A percentile compares a stretch with the other conserved stretches of the same genome.
These are phyloP conservation scores for Aspergillus transmontanensis DNA, from an alignment of 2,329 filamentous ascomycete species.

Conservation along the genomic window DNA sequence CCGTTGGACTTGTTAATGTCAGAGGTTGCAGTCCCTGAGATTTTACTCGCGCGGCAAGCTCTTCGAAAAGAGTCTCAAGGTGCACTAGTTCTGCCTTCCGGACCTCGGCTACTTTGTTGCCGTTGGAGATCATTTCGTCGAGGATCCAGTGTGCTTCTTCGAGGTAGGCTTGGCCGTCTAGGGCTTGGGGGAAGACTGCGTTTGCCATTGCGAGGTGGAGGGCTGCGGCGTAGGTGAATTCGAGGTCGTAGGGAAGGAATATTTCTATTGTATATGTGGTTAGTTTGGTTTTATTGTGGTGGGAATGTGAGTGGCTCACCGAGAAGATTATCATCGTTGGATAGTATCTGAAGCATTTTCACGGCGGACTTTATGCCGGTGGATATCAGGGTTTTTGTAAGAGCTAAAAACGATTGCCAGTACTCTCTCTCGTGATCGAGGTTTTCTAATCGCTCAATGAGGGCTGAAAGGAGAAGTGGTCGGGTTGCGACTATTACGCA, in stretches of 20 bases:
- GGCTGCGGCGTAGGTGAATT: conserved; percentile 40
- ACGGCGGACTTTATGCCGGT: conserved; percentile 47
- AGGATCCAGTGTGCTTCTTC: conserved; percentile 31
- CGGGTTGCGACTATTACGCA: conserved; percentile 47
- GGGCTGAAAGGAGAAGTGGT: conserved; percentile 41
- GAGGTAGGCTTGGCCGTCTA: conserved; percentile 26
- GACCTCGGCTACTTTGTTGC: conserved; percentile 36
- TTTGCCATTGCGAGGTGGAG: conserved; percentile 43
- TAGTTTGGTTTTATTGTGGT: too few species aligned
- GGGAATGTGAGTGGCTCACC: conserved; percentile 26
- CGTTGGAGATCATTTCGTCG: conserved; percentile 36
- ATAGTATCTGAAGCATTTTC: conserved; percentile 44
- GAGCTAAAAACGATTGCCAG: conserved; percentile 35
- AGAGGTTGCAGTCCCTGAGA: conserved; percentile 29
- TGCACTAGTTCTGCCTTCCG: conserved; percentile 34
- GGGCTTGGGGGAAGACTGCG: conserved; percentile 36
- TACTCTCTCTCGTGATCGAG: conserved; percentile 30
- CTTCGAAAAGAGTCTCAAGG: conserved; percentile 30
- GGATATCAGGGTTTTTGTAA: conserved; percentile 40
- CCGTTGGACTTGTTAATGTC: conserved; percentile 13
- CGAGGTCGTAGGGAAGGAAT: conserved; percentile 43
- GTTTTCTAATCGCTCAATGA: conserved; percentile 40
- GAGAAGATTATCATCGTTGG: conserved; percentile 38
- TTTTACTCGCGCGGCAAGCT: conserved; percentile 29
- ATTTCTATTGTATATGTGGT: conserved; percentile 28